These are phyloP conservation scores for Microcyclosporella mali DNA, from an alignment of 2,329 filamentous ascomycete species.

Conservation along the genomic window DNA sequence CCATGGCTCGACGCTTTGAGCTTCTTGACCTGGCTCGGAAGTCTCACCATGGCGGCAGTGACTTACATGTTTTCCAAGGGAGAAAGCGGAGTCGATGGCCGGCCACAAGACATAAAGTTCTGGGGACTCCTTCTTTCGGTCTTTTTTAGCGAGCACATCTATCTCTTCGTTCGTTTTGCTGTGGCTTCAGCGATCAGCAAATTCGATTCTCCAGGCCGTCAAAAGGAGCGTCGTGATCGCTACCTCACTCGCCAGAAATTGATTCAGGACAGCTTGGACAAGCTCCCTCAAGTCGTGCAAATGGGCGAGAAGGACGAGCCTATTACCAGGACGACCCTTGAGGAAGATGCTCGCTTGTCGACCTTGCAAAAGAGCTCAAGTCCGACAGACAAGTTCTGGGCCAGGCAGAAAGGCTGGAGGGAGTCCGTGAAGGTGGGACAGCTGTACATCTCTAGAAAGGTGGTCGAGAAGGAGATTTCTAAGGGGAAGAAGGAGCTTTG, in stretches of 20 bases:
- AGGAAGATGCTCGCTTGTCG: slow-evolving; percentile 48
- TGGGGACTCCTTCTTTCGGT: slow-evolving; percentile 79
- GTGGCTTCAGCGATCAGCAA: slow-evolving; percentile 70
- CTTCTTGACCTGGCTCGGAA: slow-evolving; percentile 91
- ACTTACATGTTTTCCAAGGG: slow-evolving; percentile 81
- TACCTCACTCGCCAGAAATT: slow-evolving; percentile 74
- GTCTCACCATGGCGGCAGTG: slow-evolving; percentile 76
- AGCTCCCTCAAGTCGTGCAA: slow-evolving; percentile 41
- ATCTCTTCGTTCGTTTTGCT: slow-evolving; percentile 67
- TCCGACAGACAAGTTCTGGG: slow-evolving; percentile 49
- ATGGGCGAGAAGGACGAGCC: slow-evolving; percentile 47
- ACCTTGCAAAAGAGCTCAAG: slow-evolving; percentile 37
- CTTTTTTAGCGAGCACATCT: slow-evolving; percentile 81
- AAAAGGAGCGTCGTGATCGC: slow-evolving; percentile 76
- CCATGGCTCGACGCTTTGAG: slow-evolving; percentile 82
- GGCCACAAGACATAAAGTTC: slow-evolving; percentile 62
- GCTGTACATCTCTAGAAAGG: slow-evolving; percentile 43
- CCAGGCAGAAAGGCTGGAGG: slow-evolving; percentile 43
- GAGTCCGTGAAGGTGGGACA: slow-evolving; percentile 48
- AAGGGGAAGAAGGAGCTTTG: slow-evolving; percentile 32
- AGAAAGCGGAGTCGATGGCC: slow-evolving; percentile 58
- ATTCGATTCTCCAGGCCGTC: slow-evolving; percentile 76
- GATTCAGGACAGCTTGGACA: slow-evolving; percentile 63
- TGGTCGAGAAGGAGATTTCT: slow-evolving; percentile 19
- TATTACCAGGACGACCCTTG: slow-evolving; percentile 59